Percentiles rank a stretch among this genome's conserved stretches.
These are phyloP conservation scores for Dalbergia cochinchinensis DNA, from an alignment of 306 rosid genomes.

Conservation along the genomic window DNA sequence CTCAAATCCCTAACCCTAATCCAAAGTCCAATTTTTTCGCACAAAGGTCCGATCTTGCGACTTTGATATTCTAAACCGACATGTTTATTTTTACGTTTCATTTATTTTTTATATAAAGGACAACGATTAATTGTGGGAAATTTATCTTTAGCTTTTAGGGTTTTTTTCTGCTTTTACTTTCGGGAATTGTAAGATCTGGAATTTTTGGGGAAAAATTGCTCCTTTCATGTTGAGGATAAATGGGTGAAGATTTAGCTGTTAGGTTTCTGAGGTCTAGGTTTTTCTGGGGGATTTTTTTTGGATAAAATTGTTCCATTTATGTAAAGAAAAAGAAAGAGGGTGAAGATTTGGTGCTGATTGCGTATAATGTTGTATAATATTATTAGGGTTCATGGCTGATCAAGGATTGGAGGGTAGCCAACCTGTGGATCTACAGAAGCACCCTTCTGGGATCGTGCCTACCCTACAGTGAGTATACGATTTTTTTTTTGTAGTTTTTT, in stretches of 20 bases:
- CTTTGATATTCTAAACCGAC: not conserved
- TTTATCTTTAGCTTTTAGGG: not conserved
- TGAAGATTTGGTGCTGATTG: conserved; percentile 9
- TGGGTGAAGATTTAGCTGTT: not conserved
- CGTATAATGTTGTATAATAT: not conserved
- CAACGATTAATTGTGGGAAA: not conserved
- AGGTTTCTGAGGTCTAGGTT: not conserved
- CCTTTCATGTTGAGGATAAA: not conserved
- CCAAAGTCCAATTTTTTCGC: conserved; percentile 43
- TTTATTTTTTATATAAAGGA: not conserved
- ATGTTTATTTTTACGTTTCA: not conserved
- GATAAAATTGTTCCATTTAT: not conserved
- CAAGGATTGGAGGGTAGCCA: conserved; percentile 88
- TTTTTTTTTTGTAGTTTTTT: not conserved
- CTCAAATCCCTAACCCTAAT: not conserved
- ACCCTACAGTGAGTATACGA: conserved; percentile 89
- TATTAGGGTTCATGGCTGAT: conserved; percentile 73
- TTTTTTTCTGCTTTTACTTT: not conserved
- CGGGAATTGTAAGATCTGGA: not conserved
- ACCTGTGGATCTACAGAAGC: conserved; percentile 80
- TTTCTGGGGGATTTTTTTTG: not conserved
- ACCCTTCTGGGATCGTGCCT: conserved; percentile 96
- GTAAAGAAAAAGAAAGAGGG: not conserved
- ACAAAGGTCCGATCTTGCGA: conserved; percentile 45
- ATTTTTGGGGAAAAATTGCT: not conserved